Evolutionary conservation across 345 rosid species (phyloP).

Genomic region (Psidium guajava): DNA sequence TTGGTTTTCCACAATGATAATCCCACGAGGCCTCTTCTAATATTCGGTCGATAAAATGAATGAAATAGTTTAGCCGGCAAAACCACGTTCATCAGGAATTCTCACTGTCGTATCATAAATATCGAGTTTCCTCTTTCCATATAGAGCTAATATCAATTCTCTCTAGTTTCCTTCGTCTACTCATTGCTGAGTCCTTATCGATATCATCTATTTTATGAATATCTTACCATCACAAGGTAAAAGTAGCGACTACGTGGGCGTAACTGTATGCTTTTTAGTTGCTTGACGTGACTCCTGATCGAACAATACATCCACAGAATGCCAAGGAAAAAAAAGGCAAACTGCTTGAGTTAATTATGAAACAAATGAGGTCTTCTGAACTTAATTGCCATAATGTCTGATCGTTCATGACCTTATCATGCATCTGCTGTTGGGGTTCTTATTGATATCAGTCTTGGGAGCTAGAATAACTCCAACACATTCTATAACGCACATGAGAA

Average conservation of each 20-base stretch:
- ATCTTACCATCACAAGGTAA: not conserved
- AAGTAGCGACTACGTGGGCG: not conserved
- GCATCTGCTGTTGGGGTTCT: not conserved
- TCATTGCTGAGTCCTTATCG: not conserved
- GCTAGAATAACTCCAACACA: not conserved
- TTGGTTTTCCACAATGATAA: not conserved
- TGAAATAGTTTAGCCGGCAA: not conserved
- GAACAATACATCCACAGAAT: not conserved
- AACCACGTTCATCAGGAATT: not conserved
- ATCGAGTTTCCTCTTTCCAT: not conserved
- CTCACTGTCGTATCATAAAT: not conserved
- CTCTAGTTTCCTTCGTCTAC: rapidly evolving
- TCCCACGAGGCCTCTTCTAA: not conserved
- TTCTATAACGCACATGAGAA: not conserved
- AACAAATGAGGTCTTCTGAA: not conserved
- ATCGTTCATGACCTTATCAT: not conserved
- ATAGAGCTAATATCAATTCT: not conserved
- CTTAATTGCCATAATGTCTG: not conserved
- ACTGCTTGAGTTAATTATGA: not conserved
- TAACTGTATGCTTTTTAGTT: not conserved
- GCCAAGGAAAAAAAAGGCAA: not conserved
- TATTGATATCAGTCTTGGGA: not conserved
- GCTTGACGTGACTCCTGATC: not conserved
- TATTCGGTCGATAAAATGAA: not conserved
- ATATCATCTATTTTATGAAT: not conserved